phyloP scores from a whole-genome alignment of 2,329 filamentous ascomycete genomes.

The Lachnellula willkommii region DNA sequence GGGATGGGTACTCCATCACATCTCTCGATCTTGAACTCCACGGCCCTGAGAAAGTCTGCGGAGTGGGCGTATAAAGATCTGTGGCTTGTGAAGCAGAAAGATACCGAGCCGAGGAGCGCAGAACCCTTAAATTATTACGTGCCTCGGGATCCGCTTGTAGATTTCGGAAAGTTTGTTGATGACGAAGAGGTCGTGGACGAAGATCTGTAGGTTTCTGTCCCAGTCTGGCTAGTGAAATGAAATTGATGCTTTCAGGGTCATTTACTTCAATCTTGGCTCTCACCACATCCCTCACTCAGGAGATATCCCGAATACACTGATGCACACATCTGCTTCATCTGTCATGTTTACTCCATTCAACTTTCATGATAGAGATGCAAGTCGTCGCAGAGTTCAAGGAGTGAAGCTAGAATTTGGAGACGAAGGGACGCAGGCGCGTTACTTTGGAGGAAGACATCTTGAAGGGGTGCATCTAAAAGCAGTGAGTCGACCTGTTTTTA shows the following conservation, averaged over 20 bases:
- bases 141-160: constrained; percentile 42
- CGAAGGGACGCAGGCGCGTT: background rate
- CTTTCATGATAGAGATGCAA: constrained; percentile 9
- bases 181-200: constrained; percentile 39
- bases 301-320: constrained; percentile 47
- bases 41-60: constrained; percentile 40
- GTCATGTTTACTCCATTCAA: constrained; percentile 14
- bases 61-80: constrained; percentile 48
- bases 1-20: constrained; percentile 34
- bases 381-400: constrained; percentile 5
- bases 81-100: constrained; percentile 45
- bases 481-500: background rate
- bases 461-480: constrained; percentile 2
- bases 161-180: constrained; percentile 47
- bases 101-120: constrained; percentile 44
- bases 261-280: constrained; percentile 53
- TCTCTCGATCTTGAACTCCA: constrained; percentile 45
- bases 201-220: constrained; percentile 26
- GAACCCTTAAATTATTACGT: constrained; percentile 43
- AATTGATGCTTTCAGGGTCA: constrained; percentile 29
- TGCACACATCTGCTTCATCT: constrained; percentile 3
- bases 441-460: constrained; percentile 6
- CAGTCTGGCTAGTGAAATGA: constrained; percentile 13
- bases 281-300: constrained; percentile 52
- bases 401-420: constrained; percentile 1